Evolutionary conservation across 306 rosid species (phyloP).

Genomic region (Chamaecrista fasciculata): DNA sequence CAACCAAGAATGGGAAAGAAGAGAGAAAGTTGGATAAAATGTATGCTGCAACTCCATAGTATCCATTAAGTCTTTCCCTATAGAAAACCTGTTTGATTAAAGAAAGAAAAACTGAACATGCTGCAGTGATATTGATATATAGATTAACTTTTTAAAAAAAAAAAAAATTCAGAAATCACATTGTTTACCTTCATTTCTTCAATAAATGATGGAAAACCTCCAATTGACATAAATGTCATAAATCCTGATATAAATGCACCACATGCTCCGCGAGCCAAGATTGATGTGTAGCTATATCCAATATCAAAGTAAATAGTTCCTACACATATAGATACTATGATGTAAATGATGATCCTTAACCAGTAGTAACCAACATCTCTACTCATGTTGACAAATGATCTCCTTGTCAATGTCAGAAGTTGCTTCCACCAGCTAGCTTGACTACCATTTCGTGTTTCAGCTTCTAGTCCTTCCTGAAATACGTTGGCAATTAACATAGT

Average conservation of each 20-base stretch:
- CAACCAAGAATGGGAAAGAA: constrained; percentile 88
- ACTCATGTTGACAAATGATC: constrained; percentile 87
- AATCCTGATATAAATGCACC: constrained; percentile 94
- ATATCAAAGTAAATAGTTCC: constrained; percentile 85
- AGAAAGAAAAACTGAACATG: constrained; percentile 10
- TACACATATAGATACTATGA: constrained; percentile 79
- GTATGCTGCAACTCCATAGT: constrained; percentile 86
- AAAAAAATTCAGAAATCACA: not conserved
- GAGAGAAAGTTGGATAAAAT: constrained; percentile 82
- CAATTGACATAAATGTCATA: constrained; percentile 98
- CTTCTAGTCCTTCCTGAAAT: constrained; percentile 56
- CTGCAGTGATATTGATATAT: not conserved
- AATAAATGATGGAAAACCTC: constrained; percentile 92
- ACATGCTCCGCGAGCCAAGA: constrained; percentile 93
- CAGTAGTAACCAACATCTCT: constrained; percentile 98
- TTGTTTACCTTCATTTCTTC: constrained; percentile 90
- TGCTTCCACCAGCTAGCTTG: constrained; percentile 91
- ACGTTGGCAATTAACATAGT: not conserved
- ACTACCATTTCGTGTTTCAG: constrained; percentile 46
- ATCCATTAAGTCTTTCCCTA: constrained; percentile 80
- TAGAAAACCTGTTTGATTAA: constrained; percentile 65
- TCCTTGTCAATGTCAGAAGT: constrained; percentile 63
- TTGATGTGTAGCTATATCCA: constrained; percentile 81
- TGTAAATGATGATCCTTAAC: constrained; percentile 85
- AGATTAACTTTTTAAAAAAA: too few relatives aligned